Percentiles rank a stretch among this genome's conserved stretches.
These are phyloP conservation scores for Lachancea fermentati DNA, from an alignment of 805 yeast genomes.

Conservation along the genomic window DNA sequence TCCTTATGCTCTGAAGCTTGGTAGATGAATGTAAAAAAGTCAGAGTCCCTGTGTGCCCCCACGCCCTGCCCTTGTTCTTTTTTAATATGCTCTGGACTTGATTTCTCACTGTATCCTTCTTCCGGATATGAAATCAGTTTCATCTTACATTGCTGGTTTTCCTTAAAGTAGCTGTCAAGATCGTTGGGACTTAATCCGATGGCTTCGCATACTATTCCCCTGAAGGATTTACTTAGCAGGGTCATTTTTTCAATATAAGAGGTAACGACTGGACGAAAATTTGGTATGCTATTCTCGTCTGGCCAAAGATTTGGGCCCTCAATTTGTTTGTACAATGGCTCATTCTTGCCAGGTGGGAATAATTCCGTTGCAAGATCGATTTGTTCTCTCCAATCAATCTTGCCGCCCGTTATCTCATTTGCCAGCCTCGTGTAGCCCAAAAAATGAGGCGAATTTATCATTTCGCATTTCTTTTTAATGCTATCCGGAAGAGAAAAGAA, in stretches of 20 bases:
- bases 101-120: slow-evolving; percentile 7
- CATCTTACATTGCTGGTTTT: slow-evolving; percentile 46
- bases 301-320: slow-evolving; percentile 59
- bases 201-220: slow-evolving; percentile 49
- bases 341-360: slow-evolving; percentile 35
- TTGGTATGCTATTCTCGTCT: slow-evolving; percentile 36
- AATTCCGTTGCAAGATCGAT: slow-evolving; percentile 53
- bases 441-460: slow-evolving; percentile 54
- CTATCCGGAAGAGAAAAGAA: slow-evolving; percentile 44
- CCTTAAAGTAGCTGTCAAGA: slow-evolving; percentile 45
- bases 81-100: slow-evolving; percentile 23
- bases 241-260: slow-evolving; percentile 44
- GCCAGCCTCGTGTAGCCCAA: slow-evolving; percentile 53
- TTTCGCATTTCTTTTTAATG: slow-evolving; percentile 42
- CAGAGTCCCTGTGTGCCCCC: slow-evolving; percentile 67
- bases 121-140: slow-evolving; percentile 55
- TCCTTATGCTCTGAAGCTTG: slow-evolving; percentile 48
- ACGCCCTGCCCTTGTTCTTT: slow-evolving; percentile 42
- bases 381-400: slow-evolving; percentile 57
- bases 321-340: slow-evolving; percentile 41
- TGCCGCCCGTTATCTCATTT: slow-evolving; percentile 50
- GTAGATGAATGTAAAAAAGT: slow-evolving; percentile 52
- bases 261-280: slow-evolving; percentile 38
- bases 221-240: slow-evolving; percentile 37
- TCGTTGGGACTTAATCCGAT: slow-evolving; percentile 43